Conservation (phyloP, 2,329 filamentous ascomycete species). For the Fusarium tuaranense region DNA sequence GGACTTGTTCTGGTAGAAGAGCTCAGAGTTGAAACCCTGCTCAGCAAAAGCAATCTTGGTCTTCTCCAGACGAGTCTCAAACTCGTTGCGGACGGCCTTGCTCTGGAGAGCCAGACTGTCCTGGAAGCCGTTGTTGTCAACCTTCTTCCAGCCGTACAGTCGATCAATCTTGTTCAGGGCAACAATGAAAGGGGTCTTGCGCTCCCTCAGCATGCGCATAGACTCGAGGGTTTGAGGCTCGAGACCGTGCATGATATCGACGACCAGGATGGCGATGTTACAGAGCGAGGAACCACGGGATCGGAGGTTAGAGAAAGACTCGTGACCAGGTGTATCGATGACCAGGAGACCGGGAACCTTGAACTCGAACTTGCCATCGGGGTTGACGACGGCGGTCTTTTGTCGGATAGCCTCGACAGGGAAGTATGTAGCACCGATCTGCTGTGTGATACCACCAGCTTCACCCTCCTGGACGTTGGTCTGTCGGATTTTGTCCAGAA, state of each 20-base stretch:
- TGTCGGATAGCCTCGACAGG: slow-evolving; percentile 91
- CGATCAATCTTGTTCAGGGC: slow-evolving; percentile 99
- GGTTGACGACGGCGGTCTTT: slow-evolving; percentile 95
- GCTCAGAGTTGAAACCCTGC: slow-evolving; percentile 97
- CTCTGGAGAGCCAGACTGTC: slow-evolving; percentile 91
- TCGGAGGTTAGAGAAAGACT: slow-evolving; percentile 98
- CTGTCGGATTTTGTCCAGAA: slow-evolving; percentile 97
- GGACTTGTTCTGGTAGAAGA: slow-evolving; percentile 98
- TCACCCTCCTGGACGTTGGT: slow-evolving; percentile 99
- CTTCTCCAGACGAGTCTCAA: slow-evolving; percentile 87
- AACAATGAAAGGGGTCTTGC: slow-evolving; percentile 98
- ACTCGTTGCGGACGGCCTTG: slow-evolving; percentile 94
- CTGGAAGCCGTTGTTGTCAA: slow-evolving; percentile 98
- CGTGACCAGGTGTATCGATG: slow-evolving; percentile 99
- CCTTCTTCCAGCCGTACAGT: slow-evolving; percentile 98
- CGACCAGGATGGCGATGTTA: slow-evolving; percentile 98
- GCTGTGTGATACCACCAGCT: slow-evolving; percentile 99
- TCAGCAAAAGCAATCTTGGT: slow-evolving; percentile 96
- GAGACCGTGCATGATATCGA: slow-evolving; percentile 99
- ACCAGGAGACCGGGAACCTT: slow-evolving; percentile 97
- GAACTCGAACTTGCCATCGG: slow-evolving; percentile 90
- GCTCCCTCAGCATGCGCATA: slow-evolving; percentile 91
- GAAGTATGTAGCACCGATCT: slow-evolving; percentile 99
- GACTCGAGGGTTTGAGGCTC: slow-evolving; percentile 98
- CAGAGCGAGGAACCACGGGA: slow-evolving; percentile 97